Base-by-base conservation (phyloP, 1,139 yeast genomes). In the Hemisphaericaspora xylofermentans region DNA sequence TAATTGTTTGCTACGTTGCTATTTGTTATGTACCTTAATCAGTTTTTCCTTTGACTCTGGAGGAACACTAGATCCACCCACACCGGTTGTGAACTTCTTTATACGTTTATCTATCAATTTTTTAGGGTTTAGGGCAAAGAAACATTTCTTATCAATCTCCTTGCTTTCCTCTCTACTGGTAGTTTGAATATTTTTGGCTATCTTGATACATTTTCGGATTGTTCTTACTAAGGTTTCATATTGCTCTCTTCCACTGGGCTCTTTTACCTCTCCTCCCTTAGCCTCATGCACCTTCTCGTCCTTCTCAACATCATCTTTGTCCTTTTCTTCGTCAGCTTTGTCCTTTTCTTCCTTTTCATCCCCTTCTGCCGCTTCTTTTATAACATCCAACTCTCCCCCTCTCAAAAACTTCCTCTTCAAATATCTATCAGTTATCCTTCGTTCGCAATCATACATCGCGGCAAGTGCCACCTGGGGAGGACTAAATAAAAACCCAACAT, bases 381-480 rank as follows among this genome's bases (percentile, higher is more conserved):
- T 52, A 3, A 47, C 33, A 2, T 46, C 53, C 13, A 49, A 30
- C 14, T 48, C 39, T 43, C 45, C 40, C 3, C 34, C 43, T 21
- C 38, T 44, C n/a, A 66, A 53, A 72, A 81, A 70, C 58, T 85
- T 85, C 52, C 71, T 66, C 43, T 74, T 74, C 48, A 91, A 63
- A 60, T 93, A 93, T 49, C 77, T 69, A 43, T 76, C 78, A 1
- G 86, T 78, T 22, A 86, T 62, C n/a, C 74, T 76, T 48, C 73
- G 78, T 59, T 89, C 86, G 17, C 75, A 77, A 38, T 74, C 74
- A 61, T 83, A 78, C 61, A 91, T 71, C 6, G 94, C 88, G 0
- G 97, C 95, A 42, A 93, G 67, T 0, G 98, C 96, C 29, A 93
- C 86, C 54, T 93, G 98, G 1, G 98, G 96, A 2, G 98, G 98